Conservation (phyloP, 495 filamentous ascomycete genomes). For the Aspergillus cavernicola region DNA sequence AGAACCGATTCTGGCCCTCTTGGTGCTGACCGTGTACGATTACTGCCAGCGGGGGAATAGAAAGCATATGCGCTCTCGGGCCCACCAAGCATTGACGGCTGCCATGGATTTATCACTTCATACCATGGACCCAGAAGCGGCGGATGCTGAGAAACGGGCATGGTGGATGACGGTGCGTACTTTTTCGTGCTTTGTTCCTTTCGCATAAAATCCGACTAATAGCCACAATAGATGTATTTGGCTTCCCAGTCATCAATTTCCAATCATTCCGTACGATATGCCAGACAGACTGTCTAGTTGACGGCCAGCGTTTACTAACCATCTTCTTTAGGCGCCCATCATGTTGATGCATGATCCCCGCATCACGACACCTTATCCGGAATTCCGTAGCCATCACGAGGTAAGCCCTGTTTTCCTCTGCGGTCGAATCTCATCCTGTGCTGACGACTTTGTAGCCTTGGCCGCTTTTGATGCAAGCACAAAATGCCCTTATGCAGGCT, state of each 20-base stretch:
- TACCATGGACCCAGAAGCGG: constrained; percentile 25
- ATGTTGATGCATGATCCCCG: constrained; percentile 39
- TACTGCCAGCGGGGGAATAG: constrained; percentile 51
- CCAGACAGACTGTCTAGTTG: constrained; percentile 25
- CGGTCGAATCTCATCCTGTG: neutral
- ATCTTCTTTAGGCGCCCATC: constrained; percentile 26
- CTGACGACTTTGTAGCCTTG: constrained; percentile 1
- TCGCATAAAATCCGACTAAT: neutral
- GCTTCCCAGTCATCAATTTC: constrained; percentile 42
- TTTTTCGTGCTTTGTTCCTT: neutral
- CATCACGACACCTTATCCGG: constrained; percentile 41
- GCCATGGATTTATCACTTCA: constrained; percentile 42
- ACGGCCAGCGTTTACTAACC: neutral
- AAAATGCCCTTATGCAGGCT: constrained; percentile 3
- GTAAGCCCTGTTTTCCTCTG: neutral
- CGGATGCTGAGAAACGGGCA: constrained; percentile 37
- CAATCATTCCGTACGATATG: neutral
- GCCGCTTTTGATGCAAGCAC: constrained; percentile 7
- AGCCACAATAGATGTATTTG: constrained; percentile 32
- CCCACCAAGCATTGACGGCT: constrained; percentile 41
- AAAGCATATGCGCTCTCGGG: constrained; percentile 44
- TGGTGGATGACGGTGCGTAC: constrained; percentile 49
- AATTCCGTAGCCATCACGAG: constrained; percentile 18
- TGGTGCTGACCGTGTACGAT: constrained; percentile 50
- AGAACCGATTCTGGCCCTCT: constrained; percentile 47